Base-by-base conservation (phyloP, 2,329 filamentous ascomycete species). In the Apiospora aurea region DNA sequence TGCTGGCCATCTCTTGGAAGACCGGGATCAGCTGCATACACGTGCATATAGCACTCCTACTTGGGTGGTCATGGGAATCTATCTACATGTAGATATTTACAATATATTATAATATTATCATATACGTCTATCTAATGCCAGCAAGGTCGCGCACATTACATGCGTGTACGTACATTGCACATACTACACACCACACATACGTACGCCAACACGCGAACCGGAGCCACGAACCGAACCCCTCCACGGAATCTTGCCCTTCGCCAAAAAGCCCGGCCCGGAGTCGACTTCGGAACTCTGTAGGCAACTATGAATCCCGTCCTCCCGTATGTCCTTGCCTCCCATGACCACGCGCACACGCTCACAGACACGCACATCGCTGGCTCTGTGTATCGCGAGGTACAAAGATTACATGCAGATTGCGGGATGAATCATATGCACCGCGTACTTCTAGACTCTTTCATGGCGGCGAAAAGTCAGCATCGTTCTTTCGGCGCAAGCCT, bases 381-480 rank as follows among this genome's bases (percentile, higher is more conserved):
- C 53, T 29, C 21, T 38, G 16, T 61, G 53, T 38, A 61, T 34
- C 26, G 34, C 26, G 53, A 61, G 16, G 34, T 16, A 57, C 10
- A 26, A 14, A 8, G 34, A 64, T 41, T 34, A 10, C 34, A 41
- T n/a, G 18, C 34, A 34, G 16, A 34, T 64, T 41, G 21, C 18
- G 34, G 34, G 29, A 41, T 41, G 34, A 14, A 41, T 14, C 8
- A 10, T 21, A 61, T 57, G 51, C 51, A 8, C 29, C 4, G 53
- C 10, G 53, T 1, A 18, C 38, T 21, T 38, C 53, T 38, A 61
- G 53, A 38, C 53, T 61, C 18, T 13, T 13, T 21, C 7, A 64
- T 64, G 57, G 57, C 57, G 57, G 34, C 57, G 57, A 64, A 64
- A n/a, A 11, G 34, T 24, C 29, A n/a, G 29, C 57, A 24, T 41